Conservation (phyloP, 164 flowering plant species). For the Tetracentron sinense region DNA sequence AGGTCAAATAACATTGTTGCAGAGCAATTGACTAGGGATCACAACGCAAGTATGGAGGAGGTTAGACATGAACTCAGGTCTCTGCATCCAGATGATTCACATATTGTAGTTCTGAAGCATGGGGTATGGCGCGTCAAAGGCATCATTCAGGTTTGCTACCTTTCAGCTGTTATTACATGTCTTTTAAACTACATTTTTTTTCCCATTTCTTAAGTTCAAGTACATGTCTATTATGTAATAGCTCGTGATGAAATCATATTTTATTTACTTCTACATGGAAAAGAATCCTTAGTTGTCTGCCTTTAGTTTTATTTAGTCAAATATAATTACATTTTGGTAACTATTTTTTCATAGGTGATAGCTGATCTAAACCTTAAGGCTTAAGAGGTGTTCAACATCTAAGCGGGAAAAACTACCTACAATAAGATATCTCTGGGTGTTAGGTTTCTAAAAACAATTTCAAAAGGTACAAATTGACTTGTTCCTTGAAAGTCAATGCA, state of each 20-base stretch:
- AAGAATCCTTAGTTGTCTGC: not conserved
- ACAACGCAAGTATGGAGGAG: slow-evolving; percentile 68
- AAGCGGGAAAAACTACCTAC: too few relatives aligned
- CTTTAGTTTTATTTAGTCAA: too few relatives aligned
- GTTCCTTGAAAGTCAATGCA: not conserved
- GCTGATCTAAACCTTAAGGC: not conserved
- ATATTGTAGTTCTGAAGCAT: slow-evolving; percentile 50
- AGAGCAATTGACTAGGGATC: slow-evolving; percentile 66
- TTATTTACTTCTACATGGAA: not conserved
- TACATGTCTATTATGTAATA: too few relatives aligned
- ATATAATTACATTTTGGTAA: not conserved
- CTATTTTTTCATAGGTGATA: not conserved
- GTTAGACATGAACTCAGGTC: slow-evolving; percentile 63
- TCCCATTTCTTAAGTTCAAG: not conserved
- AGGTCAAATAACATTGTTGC: slow-evolving; percentile 46
- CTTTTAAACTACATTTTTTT: not conserved
- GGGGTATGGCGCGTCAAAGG: slow-evolving; percentile 88
- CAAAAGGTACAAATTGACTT: not conserved
- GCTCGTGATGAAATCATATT: too few relatives aligned
- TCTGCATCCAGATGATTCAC: slow-evolving; percentile 67
- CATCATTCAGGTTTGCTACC: slow-evolving; percentile 62
- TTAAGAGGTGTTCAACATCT: too few relatives aligned
- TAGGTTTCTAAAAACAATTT: too few relatives aligned
- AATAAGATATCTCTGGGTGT: not conserved
- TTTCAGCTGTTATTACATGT: not conserved